These are phyloP conservation scores for Citrus australasica DNA, from an alignment of 345 rosid genomes.

Conservation along the genomic window DNA sequence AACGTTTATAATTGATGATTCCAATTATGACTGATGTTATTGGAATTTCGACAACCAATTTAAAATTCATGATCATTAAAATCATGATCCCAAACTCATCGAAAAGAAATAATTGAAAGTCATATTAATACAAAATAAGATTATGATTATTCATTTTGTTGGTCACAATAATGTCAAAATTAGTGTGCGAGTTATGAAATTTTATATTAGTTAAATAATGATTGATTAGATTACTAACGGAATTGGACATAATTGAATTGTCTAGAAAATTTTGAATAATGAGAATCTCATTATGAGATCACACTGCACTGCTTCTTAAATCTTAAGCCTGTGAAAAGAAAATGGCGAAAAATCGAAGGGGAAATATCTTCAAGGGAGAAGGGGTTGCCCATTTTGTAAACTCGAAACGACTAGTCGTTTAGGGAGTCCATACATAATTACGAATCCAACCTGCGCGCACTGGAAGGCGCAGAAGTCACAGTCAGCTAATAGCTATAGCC, in stretches of 20 bases:
- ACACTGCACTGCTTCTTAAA: no score
- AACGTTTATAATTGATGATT: not conserved
- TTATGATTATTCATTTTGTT: not conserved
- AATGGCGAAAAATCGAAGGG: not conserved
- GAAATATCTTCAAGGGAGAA: not conserved
- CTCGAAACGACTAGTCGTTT: not conserved
- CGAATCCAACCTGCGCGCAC: not conserved
- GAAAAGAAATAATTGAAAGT: not conserved
- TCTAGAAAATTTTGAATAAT: no score
- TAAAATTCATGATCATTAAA: no score
- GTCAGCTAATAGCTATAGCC: not conserved
- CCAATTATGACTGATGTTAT: no score
- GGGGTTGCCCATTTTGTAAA: no score
- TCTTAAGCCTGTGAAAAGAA: no score
- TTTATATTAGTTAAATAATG: not conserved
- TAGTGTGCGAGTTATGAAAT: not conserved
- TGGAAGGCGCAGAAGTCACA: conserved; percentile 2
- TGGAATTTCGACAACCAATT: no score
- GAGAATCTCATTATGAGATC: no score
- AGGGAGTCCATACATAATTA: not conserved
- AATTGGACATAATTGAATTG: no score
- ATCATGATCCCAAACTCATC: not conserved
- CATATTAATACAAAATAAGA: not conserved
- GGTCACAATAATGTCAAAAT: not conserved
- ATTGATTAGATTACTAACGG: not conserved